Base-by-base conservation (phyloP, 2,329 filamentous ascomycete genomes). In the Bertia moriformis region DNA sequence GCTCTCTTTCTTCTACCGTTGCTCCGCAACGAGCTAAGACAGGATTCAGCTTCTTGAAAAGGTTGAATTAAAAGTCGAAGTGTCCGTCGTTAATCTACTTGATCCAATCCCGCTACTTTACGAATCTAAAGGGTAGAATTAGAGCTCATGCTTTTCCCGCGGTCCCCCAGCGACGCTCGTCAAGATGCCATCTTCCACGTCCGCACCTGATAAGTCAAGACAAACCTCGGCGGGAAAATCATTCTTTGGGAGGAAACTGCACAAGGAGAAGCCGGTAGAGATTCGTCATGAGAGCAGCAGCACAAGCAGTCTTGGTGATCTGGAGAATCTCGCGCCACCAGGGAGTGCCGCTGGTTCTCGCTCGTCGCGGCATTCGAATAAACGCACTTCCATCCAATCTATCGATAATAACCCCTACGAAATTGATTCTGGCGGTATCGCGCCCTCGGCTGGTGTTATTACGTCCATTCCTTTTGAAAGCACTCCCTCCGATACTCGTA, bases 151-250 rank as follows among this genome's bases (percentile, higher is more conserved):
- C 48, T 37, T 38, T 39, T 32, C 22, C 37, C 17, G 19, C 42
- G 20, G 24, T 39, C 22, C 46, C 46, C 46, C 46, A 54, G 46
- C 46, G 49, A 55, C 46, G 46, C 47, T 45, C 50, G 51, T 49
- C 53, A 59, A 57, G 46, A 70, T 69, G 66, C 63, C 66, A 48
- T 54, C 63, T 38, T 59, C 57, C 51, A 56, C 59, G 43, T 29
- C 61, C 48, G 55, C 63, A 51, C 64, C 70, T 59, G 66, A 71
- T 57, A 73, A 74, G 58, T 63, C 70, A 47, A 67, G 73, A 54
- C 73, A 78, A 58, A 74, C 72, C 43, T 77, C 73, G 45, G 70
- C 66, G 51, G 67, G 71, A 54, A 78, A 78, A 54, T 71, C 68
- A 43, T 78, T 80, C 60, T 78, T 80, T 55, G 69, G 71, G 47